Base-by-base conservation (phyloP, 2,329 filamentous ascomycete genomes). In the Penicillium sp. region DNA sequence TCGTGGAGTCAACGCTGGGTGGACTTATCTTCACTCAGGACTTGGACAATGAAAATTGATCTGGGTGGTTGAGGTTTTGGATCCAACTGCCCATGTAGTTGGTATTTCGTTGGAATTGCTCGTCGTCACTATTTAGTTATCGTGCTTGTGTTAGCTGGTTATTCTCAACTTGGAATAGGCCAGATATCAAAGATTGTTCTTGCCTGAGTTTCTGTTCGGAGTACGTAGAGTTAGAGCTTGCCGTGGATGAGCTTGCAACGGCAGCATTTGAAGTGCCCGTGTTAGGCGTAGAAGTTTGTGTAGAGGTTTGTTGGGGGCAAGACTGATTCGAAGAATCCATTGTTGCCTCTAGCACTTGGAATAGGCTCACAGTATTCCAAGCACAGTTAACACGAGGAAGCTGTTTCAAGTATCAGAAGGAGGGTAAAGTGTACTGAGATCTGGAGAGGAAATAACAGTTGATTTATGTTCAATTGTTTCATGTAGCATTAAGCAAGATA, bases 51-150 rank as follows among this genome's bases (percentile, higher is more conserved):
- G 35, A 4, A 9, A 52, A 41, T 6, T 13, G n/a, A 7, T 37
- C 27, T 25, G 50, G 42, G n/a, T 37, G 32, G n/a, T 9, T 8
- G 27, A 47, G 50, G 16, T 40, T 16, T 16, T 18, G 3, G 12
- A 52, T 18, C 50, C 50, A 52, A 15, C 27, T 9, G 16, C 50
- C 50, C 2, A 52, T n/a, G 16, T 31, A 4, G 16, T 21, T 6
- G 16, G 3, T 48, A n/a, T n/a, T 27, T 27, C 31, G 35, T 35
- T 52, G 2, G 29, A 48, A 39, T 15, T 12, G 10, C 13, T 52
- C 18, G 2, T n/a, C 4, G 13, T 12, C 21, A 13, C 18, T 47
- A n/a, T 32, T 47, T n/a, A 18, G 6, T 37, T 15, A 6, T 16
- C 16, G 25, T 6, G 34, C 13, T 10, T 4, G 29, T 9, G 25